A percentile compares a stretch with the other conserved stretches of the same genome.
Evolutionary conservation across 352 stramenopile species (phyloP).

Genomic region (Globisporangium heterothallicum): DNA sequence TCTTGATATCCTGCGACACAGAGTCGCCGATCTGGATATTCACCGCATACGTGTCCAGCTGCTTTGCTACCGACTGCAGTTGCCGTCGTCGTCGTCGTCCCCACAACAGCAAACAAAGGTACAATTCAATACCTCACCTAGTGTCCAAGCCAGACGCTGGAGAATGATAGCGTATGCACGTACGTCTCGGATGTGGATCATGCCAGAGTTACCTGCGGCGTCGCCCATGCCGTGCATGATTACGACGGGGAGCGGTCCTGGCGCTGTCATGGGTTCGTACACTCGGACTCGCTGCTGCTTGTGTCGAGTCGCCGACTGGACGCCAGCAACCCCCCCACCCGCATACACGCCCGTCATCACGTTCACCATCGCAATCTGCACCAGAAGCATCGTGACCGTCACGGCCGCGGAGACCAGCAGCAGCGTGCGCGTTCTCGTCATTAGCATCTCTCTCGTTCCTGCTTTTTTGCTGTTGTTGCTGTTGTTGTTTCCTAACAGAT

Average conservation of each 20-base stretch:
- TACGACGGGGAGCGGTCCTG: slow-evolving; percentile 53
- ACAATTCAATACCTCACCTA: too few species aligned
- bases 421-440: slow-evolving; percentile 26
- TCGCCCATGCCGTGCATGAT: slow-evolving; percentile 95
- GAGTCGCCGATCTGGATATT: slow-evolving; percentile 88
- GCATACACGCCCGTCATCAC: slow-evolving; percentile 31
- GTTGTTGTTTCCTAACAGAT: slow-evolving; percentile 3
- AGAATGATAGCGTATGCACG: too few species aligned
- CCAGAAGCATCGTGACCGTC: slow-evolving; percentile 37
- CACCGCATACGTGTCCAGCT: slow-evolving; percentile 81
- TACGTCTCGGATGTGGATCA: slow-evolving; percentile 80
- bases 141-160: too few species aligned
- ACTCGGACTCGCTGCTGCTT: slow-evolving; percentile 17
- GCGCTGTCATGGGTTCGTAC: slow-evolving; percentile 22
- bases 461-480: background rate
- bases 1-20: slow-evolving; percentile 83
- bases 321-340: slow-evolving; percentile 8
- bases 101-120: background rate
- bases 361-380: slow-evolving; percentile 47
- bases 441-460: background rate
- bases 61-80: slow-evolving; percentile 49
- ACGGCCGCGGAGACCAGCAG: slow-evolving; percentile 28
- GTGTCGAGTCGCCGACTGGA: background rate
- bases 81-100: background rate
- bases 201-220: slow-evolving; percentile 86